Conservation (phyloP, 192 early-diverging fungal genomes). For the Chytriomyces confervae region DNA sequence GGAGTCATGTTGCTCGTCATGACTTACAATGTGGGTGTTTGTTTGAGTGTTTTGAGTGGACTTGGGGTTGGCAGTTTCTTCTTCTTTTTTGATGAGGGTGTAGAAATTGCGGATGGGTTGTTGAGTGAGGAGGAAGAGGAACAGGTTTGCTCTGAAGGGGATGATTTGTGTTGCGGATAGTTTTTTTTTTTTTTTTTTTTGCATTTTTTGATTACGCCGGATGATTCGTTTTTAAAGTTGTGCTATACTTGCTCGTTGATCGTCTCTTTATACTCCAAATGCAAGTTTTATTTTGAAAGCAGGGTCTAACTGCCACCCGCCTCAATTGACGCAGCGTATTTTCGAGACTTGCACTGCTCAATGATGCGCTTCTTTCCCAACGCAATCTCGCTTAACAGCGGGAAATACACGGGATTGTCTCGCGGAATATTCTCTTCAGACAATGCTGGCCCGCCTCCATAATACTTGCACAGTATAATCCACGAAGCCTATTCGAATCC, state of each 20-base stretch:
- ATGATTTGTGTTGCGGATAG: too few species aligned
- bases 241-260: not conserved
- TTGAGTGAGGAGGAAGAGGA: not conserved
- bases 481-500: not conserved
- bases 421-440: slow-evolving; percentile 23
- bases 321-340: not conserved
- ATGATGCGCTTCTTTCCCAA: slow-evolving; percentile 19
- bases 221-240: not conserved
- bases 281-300: too few species aligned
- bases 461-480: slow-evolving; percentile 19
- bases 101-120: not conserved
- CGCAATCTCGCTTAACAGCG: slow-evolving; percentile 17
- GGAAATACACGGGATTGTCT: slow-evolving; percentile 31
- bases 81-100: slow-evolving; percentile 10
- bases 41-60: slow-evolving; percentile 59
- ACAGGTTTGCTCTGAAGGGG: too few species aligned
- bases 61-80: slow-evolving; percentile 53
- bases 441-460: slow-evolving; percentile 26
- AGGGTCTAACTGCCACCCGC: too few species aligned
- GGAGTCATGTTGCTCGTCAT: slow-evolving; percentile 63
- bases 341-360: slow-evolving; percentile 25
- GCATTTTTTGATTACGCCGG: not conserved
- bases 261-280: too few species aligned
- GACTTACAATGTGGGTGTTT: slow-evolving; percentile 65
- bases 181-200: not conserved